phyloP scores from a whole-genome alignment of 495 filamentous ascomycete genomes.

The Cercophora scortea region DNA sequence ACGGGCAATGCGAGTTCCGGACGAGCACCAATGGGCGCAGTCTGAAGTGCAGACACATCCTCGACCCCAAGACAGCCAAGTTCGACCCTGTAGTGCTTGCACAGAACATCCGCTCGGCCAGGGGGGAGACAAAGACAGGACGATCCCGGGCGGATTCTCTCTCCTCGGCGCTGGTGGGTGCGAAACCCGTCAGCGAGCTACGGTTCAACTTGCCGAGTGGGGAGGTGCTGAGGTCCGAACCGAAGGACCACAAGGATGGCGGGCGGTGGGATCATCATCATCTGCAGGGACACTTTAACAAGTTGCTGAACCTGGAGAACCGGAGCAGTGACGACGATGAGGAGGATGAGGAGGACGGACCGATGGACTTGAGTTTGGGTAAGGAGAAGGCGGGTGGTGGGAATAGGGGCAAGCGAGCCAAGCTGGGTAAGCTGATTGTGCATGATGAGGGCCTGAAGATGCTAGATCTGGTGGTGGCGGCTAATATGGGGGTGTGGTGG shows the following conservation, averaged over 20 bases:
- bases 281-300: conserved; percentile 32
- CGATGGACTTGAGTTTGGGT: conserved; percentile 64
- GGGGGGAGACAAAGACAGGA: conserved; percentile 12
- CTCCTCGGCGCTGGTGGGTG: conserved; percentile 17
- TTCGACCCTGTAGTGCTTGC: conserved; percentile 33
- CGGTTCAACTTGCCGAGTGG: conserved; percentile 70
- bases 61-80: conserved; percentile 29
- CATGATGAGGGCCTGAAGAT: conserved; percentile 91
- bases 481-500: conserved; percentile 93
- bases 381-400: conserved; percentile 74
- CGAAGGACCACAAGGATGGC: not conserved
- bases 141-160: conserved; percentile 20
- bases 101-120: conserved; percentile 26
- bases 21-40: conserved; percentile 65
- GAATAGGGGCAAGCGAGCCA: conserved; percentile 74
- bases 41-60: conserved; percentile 70
- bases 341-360: conserved; percentile 13
- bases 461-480: conserved; percentile 85
- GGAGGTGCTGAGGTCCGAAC: not conserved
- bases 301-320: conserved; percentile 14
- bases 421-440: conserved; percentile 87
- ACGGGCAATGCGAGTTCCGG: conserved; percentile 73
- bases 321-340: conserved; percentile 21
- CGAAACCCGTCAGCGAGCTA: conserved; percentile 68
- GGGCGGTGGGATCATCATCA: conserved; percentile 7